Conservation (phyloP, 176 grass and related monocot species). For the Themeda triandra region DNA sequence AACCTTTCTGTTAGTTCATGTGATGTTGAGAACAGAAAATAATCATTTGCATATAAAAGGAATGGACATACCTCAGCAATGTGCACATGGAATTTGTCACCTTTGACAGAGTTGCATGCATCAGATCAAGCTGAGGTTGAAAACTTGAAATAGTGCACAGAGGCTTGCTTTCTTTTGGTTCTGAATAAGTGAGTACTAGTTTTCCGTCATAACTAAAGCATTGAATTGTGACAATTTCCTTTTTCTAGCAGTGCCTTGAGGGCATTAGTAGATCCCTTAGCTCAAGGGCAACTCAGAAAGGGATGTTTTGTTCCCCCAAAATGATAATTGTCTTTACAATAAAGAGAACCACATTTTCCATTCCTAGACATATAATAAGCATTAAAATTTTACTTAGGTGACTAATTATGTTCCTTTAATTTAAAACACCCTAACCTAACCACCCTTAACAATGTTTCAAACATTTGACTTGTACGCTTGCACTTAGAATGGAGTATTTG, state of each 20-base stretch:
- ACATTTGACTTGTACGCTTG: conserved; percentile 22
- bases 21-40: not conserved
- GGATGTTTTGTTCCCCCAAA: conserved; percentile 31
- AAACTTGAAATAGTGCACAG: conserved; percentile 21
- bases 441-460: not conserved
- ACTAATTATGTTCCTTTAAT: conserved; percentile 9
- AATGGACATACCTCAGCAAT: not conserved
- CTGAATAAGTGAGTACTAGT: conserved; percentile 6
- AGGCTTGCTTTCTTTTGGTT: not conserved
- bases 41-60: not conserved
- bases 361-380: not conserved
- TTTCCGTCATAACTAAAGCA: conserved; percentile 12
- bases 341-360: conserved; percentile 12
- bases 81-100: not conserved
- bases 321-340: not conserved
- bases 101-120: conserved; percentile 6
- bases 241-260: conserved; percentile 37
- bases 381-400: not conserved
- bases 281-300: conserved; percentile 44
- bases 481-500: conserved; percentile 19
- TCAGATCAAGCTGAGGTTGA: not conserved
- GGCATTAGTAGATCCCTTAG: conserved; percentile 27
- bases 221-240: not conserved
- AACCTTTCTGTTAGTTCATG: not conserved
- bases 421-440: conserved; percentile 4